These are phyloP conservation scores for Yarrowia osloensis DNA, from an alignment of 805 yeast species.

Conservation along the genomic window DNA sequence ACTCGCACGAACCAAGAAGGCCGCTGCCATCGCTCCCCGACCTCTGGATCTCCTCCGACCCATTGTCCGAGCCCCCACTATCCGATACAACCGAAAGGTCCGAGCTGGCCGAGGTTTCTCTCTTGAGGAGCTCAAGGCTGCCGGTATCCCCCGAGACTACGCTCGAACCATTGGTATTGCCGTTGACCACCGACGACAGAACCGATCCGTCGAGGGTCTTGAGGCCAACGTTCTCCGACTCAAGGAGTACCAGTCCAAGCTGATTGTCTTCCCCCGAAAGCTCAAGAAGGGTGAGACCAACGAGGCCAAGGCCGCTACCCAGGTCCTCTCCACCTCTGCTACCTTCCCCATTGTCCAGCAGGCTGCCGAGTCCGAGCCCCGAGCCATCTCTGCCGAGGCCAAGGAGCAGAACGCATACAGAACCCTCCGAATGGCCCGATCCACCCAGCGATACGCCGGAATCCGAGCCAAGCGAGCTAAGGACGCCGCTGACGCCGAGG, in stretches of 20 bases:
- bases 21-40: constrained; percentile 95
- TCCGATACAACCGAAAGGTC: constrained; percentile 98
- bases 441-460: constrained; percentile 92
- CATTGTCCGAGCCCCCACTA: constrained; percentile 97
- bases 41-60: constrained; percentile 97
- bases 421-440: constrained; percentile 94
- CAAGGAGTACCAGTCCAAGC: constrained; percentile 92
- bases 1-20: constrained; percentile 88
- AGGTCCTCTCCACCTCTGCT: constrained; percentile 67
- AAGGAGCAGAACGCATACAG: constrained; percentile 81
- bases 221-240: constrained; percentile 95
- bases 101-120: constrained; percentile 99
- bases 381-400: constrained; percentile 75
- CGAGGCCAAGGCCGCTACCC: constrained; percentile 64
- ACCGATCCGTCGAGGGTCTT: constrained; percentile 94
- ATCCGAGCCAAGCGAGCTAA: constrained; percentile 96
- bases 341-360: constrained; percentile 91
- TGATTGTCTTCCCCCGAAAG: constrained; percentile 94
- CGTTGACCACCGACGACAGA: constrained; percentile 99
- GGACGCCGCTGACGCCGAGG: constrained; percentile 98
- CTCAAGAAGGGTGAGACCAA: constrained; percentile 50
- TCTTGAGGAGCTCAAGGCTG: constrained; percentile 96
- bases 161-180: constrained; percentile 99
- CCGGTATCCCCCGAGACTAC: constrained; percentile 87
- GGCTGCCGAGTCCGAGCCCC: constrained; percentile 70